Percentiles rank a stretch among this genome's conserved stretches.
Evolutionary conservation across 371 early-diverging fungal species (phyloP).

Genomic region (Mortierella sp.): DNA sequence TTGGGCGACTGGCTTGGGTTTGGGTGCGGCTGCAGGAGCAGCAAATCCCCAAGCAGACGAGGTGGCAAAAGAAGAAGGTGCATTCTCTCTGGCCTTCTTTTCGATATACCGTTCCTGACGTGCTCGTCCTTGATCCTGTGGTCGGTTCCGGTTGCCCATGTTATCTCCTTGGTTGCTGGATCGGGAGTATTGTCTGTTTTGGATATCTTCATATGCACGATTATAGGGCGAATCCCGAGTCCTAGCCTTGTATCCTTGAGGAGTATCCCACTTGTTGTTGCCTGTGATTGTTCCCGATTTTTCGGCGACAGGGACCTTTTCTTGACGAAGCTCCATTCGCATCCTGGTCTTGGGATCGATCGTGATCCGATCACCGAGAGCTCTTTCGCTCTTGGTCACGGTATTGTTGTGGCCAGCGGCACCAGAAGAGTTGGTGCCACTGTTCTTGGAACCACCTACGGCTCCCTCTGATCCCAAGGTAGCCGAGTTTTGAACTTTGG

Average conservation of each 20-base stretch:
- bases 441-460: too few species aligned
- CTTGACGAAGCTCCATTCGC: constrained; percentile 48
- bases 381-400: constrained; percentile 3
- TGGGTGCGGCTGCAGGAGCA: constrained; percentile 14
- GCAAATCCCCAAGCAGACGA: constrained; percentile 11
- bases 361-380: constrained; percentile 30
- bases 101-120: constrained; percentile 29
- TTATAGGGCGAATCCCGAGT: constrained; percentile 28
- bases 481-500: constrained; percentile 10
- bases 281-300: not conserved
- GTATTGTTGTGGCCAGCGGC: constrained; percentile 3
- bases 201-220: constrained; percentile 32
- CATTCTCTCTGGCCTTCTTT: constrained; percentile 1
- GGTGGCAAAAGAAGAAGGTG: constrained; percentile 14
- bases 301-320: not conserved
- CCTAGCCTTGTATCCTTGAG: constrained; percentile 21
- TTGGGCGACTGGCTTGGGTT: constrained; percentile 6
- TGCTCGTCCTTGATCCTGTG: constrained; percentile 13
- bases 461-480: not conserved
- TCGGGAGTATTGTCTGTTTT: constrained; percentile 13
- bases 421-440: constrained; percentile 1
- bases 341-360: constrained; percentile 39
- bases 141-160: constrained; percentile 11
- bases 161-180: constrained; percentile 6
- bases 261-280: constrained; percentile 31